These are phyloP conservation scores for Ceratocystis alfenasii DNA, from an alignment of 2,329 filamentous ascomycete species.

Conservation along the genomic window DNA sequence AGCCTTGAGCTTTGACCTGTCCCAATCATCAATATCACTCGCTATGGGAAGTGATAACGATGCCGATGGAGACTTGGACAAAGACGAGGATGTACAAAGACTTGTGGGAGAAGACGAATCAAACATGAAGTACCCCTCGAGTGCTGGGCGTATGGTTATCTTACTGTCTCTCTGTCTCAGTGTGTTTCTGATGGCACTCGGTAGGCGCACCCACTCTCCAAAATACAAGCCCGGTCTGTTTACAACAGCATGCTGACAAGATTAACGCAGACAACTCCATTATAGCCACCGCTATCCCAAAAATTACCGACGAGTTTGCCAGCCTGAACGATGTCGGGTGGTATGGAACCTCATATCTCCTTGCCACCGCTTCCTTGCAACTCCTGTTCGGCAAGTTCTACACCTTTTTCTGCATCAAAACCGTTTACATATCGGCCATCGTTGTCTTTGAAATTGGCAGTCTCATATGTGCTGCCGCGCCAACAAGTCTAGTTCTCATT, in stretches of 20 bases:
- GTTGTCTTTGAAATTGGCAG: constrained; percentile 36
- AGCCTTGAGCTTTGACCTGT: background rate
- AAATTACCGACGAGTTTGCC: constrained; percentile 34
- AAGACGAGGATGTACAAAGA: constrained; percentile 4
- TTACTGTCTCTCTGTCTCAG: constrained; percentile 27
- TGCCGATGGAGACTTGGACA: background rate
- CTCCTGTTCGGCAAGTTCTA: constrained; percentile 35
- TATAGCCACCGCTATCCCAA: constrained; percentile 36
- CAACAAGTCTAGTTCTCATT: constrained; percentile 29
- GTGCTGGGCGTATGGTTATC: constrained; percentile 23
- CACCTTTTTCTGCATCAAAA: constrained; percentile 36
- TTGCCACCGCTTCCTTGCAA: constrained; percentile 33
- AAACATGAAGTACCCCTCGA: constrained; percentile 4
- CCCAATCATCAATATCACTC: background rate
- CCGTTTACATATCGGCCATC: constrained; percentile 31
- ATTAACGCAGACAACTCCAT: constrained; percentile 30
- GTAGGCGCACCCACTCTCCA: constrained; percentile 23
- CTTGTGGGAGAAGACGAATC: background rate
- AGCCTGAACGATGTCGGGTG: constrained; percentile 39
- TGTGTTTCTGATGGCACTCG: constrained; percentile 34
- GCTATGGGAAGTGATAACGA: background rate
- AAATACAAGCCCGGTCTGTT: background rate
- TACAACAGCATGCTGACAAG: background rate
- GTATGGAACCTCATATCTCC: constrained; percentile 37
- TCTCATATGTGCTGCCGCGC: constrained; percentile 32